Evolutionary conservation across 345 rosid species (phyloP).

Genomic region (Rhodamnia rubescens): DNA sequence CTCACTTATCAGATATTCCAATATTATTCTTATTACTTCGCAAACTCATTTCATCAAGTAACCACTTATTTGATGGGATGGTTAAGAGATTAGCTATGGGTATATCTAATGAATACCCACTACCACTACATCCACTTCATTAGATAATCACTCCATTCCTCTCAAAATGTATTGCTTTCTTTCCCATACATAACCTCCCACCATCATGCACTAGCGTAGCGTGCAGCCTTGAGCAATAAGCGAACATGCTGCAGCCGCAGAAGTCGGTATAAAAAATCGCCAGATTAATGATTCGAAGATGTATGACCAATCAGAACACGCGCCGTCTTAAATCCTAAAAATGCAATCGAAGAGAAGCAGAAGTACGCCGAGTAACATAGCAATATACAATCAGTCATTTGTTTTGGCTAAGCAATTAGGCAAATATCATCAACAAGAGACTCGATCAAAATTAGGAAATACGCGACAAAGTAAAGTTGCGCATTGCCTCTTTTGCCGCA

Average conservation of each 20-base stretch:
- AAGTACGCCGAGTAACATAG: neutral
- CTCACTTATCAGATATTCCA: neutral
- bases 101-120: neutral
- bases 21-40: neutral
- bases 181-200: neutral
- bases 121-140: neutral
- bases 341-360: neutral
- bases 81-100: neutral
- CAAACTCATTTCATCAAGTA: neutral
- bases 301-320: neutral
- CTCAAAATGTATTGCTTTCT: neutral
- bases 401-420: neutral
- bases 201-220: neutral
- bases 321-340: neutral
- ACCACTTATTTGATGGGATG: neutral
- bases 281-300: neutral
- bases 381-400: neutral
- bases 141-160: neutral
- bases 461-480: neutral
- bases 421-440: slow-evolving; percentile 28
- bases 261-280: neutral
- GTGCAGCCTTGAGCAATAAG: neutral
- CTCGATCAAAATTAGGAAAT: neutral
- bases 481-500: slow-evolving; percentile 5
- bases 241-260: neutral